Evolutionary conservation across 2,329 filamentous ascomycete species (phyloP).

Genomic region (Drechslera avenae): DNA sequence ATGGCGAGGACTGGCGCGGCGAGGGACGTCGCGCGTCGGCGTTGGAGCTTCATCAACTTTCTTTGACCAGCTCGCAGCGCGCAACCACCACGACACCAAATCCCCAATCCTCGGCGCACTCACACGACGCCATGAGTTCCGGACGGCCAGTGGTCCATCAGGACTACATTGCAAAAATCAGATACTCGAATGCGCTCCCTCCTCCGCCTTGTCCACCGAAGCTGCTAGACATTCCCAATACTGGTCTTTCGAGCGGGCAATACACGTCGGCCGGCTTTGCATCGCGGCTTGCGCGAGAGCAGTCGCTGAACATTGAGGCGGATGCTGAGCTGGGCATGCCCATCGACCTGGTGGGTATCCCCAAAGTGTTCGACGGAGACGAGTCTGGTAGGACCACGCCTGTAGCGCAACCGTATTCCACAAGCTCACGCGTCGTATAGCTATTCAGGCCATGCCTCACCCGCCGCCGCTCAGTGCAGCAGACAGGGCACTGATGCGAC

Average conservation of each 20-base stretch:
- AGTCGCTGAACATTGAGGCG: conserved; percentile 93
- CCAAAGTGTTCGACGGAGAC: conserved; percentile 91
- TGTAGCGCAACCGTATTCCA: conserved; percentile 14
- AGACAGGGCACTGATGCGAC: conserved; percentile 82
- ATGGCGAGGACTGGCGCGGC: conserved; percentile 18
- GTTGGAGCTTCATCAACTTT: conserved; percentile 33
- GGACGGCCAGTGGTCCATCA: conserved; percentile 67
- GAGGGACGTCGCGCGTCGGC: conserved; percentile 28
- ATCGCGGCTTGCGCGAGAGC: conserved; percentile 84
- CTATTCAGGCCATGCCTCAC: conserved; percentile 78
- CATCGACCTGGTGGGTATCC: conserved; percentile 91
- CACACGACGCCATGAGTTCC: conserved; percentile 31
- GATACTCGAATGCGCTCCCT: conserved; percentile 94
- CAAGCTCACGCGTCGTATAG: conserved; percentile 54
- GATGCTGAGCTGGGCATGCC: conserved; percentile 99
- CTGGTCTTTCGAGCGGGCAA: conserved; percentile 81
- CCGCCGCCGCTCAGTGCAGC: conserved; percentile 76
- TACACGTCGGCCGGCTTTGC: conserved; percentile 92
- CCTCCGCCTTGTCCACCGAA: conserved; percentile 94
- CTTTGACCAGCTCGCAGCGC: conserved; percentile 20
- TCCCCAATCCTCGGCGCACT: conserved; percentile 1
- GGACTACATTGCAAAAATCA: conserved; percentile 94
- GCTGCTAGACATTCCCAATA: conserved; percentile 94
- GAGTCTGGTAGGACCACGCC: conserved; percentile 72
- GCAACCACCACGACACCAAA: conserved; percentile 16